These are phyloP conservation scores for Fusarium bulbicola DNA, from an alignment of 2,329 filamentous ascomycete genomes.

Conservation along the genomic window DNA sequence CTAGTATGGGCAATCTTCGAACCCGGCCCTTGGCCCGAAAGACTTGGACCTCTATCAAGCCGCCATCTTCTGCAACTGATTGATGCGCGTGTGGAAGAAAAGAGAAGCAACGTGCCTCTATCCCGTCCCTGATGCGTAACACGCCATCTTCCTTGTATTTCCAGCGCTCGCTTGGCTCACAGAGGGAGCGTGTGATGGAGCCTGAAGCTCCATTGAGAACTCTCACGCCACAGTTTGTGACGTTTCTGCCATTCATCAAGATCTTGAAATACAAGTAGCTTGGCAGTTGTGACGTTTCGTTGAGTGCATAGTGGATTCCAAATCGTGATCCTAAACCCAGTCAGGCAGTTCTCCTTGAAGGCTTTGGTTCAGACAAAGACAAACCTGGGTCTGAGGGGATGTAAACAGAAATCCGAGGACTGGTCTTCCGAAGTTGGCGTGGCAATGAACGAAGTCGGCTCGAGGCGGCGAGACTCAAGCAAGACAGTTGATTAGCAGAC, in stretches of 20 bases:
- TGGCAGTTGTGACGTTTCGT: slow-evolving; percentile 45
- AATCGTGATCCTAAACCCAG: slow-evolving; percentile 58
- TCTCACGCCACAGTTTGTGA: slow-evolving; percentile 63
- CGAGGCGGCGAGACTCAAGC: slow-evolving; percentile 24
- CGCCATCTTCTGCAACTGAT: slow-evolving; percentile 61
- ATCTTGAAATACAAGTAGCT: slow-evolving; percentile 64
- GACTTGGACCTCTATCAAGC: slow-evolving; percentile 62
- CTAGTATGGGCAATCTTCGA: slow-evolving; percentile 53
- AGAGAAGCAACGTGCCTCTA: slow-evolving; percentile 61
- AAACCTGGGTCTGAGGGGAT: slow-evolving; percentile 64
- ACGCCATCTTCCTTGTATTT: slow-evolving; percentile 50
- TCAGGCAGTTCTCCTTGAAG: not conserved
- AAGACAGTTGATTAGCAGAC: slow-evolving; percentile 19
- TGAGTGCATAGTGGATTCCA: slow-evolving; percentile 59
- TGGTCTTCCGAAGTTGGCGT: slow-evolving; percentile 43
- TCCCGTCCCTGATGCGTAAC: slow-evolving; percentile 49
- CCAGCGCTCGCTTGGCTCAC: slow-evolving; percentile 56
- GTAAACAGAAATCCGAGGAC: slow-evolving; percentile 63
- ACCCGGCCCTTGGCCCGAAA: slow-evolving; percentile 61
- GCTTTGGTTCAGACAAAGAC: not conserved
- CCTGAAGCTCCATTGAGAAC: slow-evolving; percentile 48
- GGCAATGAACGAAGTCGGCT: not conserved
- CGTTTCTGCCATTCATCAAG: slow-evolving; percentile 61
- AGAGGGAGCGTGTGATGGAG: slow-evolving; percentile 57
- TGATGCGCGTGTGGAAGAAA: slow-evolving; percentile 53